Base-by-base conservation (phyloP, 2,329 filamentous ascomycete species). In the Fusarium sp. region DNA sequence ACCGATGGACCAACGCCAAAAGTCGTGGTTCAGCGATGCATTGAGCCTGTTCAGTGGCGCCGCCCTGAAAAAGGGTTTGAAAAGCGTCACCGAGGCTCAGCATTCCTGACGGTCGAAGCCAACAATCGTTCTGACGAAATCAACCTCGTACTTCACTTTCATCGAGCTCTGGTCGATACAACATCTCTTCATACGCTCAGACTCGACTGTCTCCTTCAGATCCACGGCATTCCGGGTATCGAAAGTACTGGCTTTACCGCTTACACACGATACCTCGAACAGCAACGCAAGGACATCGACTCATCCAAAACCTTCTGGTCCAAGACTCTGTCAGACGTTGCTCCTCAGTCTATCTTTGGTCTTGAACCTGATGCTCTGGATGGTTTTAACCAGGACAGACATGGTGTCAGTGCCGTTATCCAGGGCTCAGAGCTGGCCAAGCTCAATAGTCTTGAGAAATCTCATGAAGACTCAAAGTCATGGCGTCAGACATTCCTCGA, bases 401-500 rank as follows among this genome's bases (percentile, higher is more conserved):
- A 67, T 15, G 64, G 59, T 1, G 25, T 63, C 9, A 63, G 64
- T 25, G 59, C 59, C 1, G 33, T 58, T 1, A 58, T 67, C 6
- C 54, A 37, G 6, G 64, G 64, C 4, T 1, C 38, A 9, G 64
- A 67, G 9, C 15, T 67, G 9, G 44, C 35, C 9, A 18, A 28
- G 32, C 18, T 58, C 18, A 63, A 52, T 4, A 57, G 21, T 3
- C 59, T 67, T 5, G 30, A 46, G n/a, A 50, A n/a, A 10, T 40
- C 23, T 35, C 59, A 3, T 2, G 64, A 40, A 19, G 23, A 21
- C 11, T 40, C 50, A 1, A 66, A 43, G 40, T 13, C 50, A 16
- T 67, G 59, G 50, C 64, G 64, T 5, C 64, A 63, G 32, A 58
- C 59, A 0, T 67, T 67, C 18, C 54, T 67, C 1, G 64, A 67